Base-by-base conservation (phyloP, 169 alveolate species). In the Cryptosporidium xiaoi region DNA sequence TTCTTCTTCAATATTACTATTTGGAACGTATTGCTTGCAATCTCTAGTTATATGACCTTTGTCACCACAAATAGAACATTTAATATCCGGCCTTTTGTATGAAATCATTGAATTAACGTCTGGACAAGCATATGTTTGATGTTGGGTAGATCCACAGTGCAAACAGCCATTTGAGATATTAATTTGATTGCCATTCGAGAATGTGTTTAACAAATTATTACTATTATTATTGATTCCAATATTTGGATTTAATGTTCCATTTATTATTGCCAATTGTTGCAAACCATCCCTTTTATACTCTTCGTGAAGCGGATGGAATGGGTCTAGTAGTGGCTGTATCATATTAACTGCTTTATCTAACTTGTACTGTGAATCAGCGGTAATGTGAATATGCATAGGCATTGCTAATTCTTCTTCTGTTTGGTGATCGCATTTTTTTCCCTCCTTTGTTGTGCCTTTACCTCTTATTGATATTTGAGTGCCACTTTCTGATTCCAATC, bases 401-500 rank as follows among this genome's bases (percentile, higher is more conserved):
- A 94, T 94, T 20, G 95, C 95, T 7, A 95, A 94, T 84, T 94
- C 96, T 67, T 93, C 95, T 44, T 94, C 96, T 18, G 96, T 94
- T 83, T 94, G 96, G 83, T 94, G 96, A 60, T 94, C 96, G 46
- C 95, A 87, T 82, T 92, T 91, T 94, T 94, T 95, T 40, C 98
- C 98, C 82, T 95, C 98, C 91, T 95, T 95, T 8, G 90, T 90
- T 3, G 98, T 95, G 8, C 98, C 98, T 40, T 95, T 92, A 18
- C 98, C 98, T 51, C 98, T 89, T 53, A 95, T 92, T 65, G 96
- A 93, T 64, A 95, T 95, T 82, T 92, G 95, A 0, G 97, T 95
- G 29, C 97, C 97, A 83, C 97, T 93, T 68, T 95, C 97, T 29
- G 96, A 96, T 89, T 95, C 97, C 51, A 95, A 91, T 20, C 98